phyloP scores from a whole-genome alignment of 176 grass and related monocot genomes.

The Microstegium vimineum region DNA sequence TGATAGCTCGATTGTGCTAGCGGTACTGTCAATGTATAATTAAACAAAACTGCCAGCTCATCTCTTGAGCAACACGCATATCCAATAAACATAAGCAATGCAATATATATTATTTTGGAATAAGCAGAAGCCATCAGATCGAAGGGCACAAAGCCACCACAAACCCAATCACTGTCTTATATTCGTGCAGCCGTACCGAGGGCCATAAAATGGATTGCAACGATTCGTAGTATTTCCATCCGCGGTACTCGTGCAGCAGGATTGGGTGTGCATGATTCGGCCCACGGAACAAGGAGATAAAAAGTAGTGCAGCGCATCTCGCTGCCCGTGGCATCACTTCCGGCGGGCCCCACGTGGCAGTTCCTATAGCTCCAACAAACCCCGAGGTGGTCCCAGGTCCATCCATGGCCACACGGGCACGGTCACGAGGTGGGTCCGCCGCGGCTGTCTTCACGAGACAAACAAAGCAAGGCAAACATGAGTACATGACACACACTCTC shows the following conservation, averaged over 20 bases:
- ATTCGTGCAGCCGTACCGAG: no score
- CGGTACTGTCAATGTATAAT: background rate
- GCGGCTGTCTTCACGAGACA: constrained; percentile 11
- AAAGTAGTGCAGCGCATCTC: background rate
- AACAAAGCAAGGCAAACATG: constrained; percentile 17
- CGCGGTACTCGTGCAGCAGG: background rate
- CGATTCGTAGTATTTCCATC: background rate
- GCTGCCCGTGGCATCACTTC: background rate
- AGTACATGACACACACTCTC: background rate
- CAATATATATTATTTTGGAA: background rate
- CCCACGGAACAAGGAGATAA: constrained; percentile 9
- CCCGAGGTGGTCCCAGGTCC: background rate
- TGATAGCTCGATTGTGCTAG: background rate
- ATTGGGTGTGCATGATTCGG: constrained; percentile 3
- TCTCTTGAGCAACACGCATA: background rate
- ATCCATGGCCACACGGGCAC: background rate
- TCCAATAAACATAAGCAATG: background rate
- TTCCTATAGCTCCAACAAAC: background rate
- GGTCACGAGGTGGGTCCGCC: background rate
- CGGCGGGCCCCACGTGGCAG: background rate
- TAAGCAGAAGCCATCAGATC: background rate
- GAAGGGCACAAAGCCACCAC: background rate
- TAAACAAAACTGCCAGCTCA: background rate
- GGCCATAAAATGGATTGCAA: constrained; percentile 29
- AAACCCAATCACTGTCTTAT: no score